Percentiles rank a stretch among this genome's conserved stretches.
Conservation (phyloP, 345 rosid species). For the Melaleuca quinquenervia region DNA sequence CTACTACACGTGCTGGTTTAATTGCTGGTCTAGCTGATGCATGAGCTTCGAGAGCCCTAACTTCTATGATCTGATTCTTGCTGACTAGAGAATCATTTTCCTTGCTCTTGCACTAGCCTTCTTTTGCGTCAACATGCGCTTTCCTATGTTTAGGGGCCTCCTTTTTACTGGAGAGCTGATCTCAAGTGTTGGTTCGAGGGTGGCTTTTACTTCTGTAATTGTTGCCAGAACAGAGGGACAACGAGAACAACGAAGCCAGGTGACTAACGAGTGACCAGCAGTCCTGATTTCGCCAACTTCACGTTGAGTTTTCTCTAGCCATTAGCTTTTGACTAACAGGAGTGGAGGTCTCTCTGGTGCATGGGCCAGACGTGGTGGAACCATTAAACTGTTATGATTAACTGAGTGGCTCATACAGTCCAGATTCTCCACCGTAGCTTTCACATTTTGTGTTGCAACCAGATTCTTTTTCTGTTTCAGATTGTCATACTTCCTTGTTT, state of each 20-base stretch:
- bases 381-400: not conserved
- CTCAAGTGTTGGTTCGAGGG: not conserved
- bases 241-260: not conserved
- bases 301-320: not conserved
- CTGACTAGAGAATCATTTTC: not conserved
- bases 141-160: not conserved
- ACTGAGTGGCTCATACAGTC: not conserved
- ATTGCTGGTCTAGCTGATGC: conserved; percentile 12
- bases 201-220: not conserved
- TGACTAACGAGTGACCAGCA: not conserved
- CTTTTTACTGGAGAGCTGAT: not conserved
- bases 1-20: not conserved
- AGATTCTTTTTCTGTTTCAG: not conserved
- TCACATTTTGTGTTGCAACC: not conserved
- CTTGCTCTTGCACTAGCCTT: conserved; percentile 4
- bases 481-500: not conserved
- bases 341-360: not conserved
- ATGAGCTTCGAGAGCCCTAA: conserved; percentile 9
- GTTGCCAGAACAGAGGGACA: not conserved
- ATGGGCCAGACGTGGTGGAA: not conserved
- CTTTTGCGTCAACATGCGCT: too few relatives aligned
- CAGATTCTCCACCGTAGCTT: not conserved
- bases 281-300: not conserved
- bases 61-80: conserved; percentile 4
- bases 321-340: not conserved